phyloP scores from a whole-genome alignment of 2,329 filamentous ascomycete species.

The Fusarium oligoseptatum region DNA sequence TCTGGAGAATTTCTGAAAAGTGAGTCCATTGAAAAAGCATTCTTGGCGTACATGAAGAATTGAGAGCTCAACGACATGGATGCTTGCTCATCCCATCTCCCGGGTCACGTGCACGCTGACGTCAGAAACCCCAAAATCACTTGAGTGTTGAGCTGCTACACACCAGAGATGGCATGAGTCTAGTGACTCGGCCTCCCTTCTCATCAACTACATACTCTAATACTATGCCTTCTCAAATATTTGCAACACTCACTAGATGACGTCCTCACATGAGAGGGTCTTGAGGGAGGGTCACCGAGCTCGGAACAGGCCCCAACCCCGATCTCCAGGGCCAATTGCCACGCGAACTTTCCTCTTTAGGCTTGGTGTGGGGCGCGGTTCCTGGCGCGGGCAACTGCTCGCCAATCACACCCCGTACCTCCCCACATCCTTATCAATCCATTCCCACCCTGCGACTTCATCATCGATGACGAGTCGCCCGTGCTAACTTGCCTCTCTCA shows the following conservation, averaged over 20 bases:
- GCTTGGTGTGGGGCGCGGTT: conserved; percentile 28
- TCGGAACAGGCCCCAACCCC: conserved; percentile 13
- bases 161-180: background rate
- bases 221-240: background rate
- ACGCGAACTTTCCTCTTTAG: conserved; percentile 9
- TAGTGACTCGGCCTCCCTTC: background rate
- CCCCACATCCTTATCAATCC: conserved; percentile 43
- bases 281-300: conserved; percentile 4
- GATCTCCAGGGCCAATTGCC: conserved; percentile 24
- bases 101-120: background rate
- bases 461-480: conserved; percentile 48
- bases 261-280: conserved; percentile 20
- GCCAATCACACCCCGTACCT: conserved; percentile 38
- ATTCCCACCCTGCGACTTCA: conserved; percentile 38
- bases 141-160: background rate
- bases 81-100: background rate
- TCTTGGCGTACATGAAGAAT: background rate
- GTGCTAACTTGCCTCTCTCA: conserved; percentile 37
- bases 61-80: background rate
- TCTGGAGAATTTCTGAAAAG: background rate
- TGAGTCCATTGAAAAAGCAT: background rate
- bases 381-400: conserved; percentile 29
- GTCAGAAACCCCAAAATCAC: background rate
- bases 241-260: conserved; percentile 19
- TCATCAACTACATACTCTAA: background rate